Conservation (phyloP, 1,284 basidiomycete genomes). For the Cutaneotrichosporon sp. region DNA sequence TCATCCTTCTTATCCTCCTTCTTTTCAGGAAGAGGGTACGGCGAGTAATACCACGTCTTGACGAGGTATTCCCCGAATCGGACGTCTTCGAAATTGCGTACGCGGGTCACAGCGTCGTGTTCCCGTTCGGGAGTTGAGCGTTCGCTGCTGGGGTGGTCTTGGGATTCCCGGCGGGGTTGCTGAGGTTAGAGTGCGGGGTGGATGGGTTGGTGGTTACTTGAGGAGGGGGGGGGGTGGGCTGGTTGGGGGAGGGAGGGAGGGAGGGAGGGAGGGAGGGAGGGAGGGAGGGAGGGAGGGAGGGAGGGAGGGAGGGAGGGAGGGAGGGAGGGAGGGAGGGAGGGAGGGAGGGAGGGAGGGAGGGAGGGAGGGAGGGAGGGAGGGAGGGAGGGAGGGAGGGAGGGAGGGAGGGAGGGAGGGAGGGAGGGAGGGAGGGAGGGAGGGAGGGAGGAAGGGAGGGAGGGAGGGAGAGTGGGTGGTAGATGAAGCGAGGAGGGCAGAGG, state of each 20-base stretch:
- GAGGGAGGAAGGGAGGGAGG: no score
- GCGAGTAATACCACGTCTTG: constrained; percentile 70
- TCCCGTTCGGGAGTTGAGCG: constrained; percentile 43
- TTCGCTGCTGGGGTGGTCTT: neutral
- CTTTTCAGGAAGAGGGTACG: constrained; percentile 66
- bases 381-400: neutral
- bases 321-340: no score
- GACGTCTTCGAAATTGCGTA: constrained; percentile 53
- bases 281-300: no score
- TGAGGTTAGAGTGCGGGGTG: neutral
- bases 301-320: no score
- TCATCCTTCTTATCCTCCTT: neutral
- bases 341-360: no score
- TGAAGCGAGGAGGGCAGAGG: no score
- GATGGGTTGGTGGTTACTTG: no score
- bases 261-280: neutral
- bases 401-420: neutral
- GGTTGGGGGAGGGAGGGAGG: no score
- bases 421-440: neutral
- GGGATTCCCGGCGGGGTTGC: neutral
- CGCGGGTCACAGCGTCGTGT: constrained; percentile 45
- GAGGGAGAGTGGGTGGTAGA: no score
- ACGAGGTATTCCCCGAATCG: constrained; percentile 50
- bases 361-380: neutral
- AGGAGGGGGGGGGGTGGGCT: no score